Base-by-base conservation (phyloP, 345 rosid species). In the Camelina sativa region DNA sequence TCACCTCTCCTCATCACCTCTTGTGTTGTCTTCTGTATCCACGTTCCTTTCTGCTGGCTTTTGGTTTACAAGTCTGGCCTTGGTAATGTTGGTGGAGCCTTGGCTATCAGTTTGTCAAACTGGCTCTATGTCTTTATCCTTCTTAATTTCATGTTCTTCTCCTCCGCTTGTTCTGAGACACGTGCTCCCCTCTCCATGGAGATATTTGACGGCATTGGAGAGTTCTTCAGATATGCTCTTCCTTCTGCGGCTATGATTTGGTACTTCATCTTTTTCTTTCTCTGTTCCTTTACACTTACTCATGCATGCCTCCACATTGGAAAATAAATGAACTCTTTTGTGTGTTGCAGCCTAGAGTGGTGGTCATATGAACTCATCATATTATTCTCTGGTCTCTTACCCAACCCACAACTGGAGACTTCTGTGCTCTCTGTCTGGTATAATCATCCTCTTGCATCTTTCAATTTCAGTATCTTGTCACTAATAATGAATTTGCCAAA, bases 291-390 rank as follows among this genome's bases (percentile, higher is more conserved):
- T 69, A 11, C 32, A 34, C 13, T 53, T 74, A 41, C 3, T 55
- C 19, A 62, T 6, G 30, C 30, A 28, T 17, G 72, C 7, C 57
- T 44, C 8, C 63, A 11, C 30, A 11, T 72, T 67, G 5, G 4
- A 3, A 38, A 38, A 38, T 2, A 3, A 52, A 8, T 28, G 30
- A 0, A 19, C 12, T 20, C 38, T 57, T 28, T 66, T 61, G 1
- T 66, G 35, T 1, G 40, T 46, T 68, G 84, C 85, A 91, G 97
- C 87, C 86, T 94, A 13, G 95, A 90, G 72, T 91, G 97, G 97
- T 94, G 98, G 97, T 94, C 98, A 62, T 94, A 78, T 80, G 98
- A 94, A 80, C 72, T 89, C 54, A 80, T 94, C 20, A 71, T 84
- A 70, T 72, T 94, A 82, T 82, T 91, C 37, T 94, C 96, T 19